Base-by-base conservation (phyloP, 2,329 filamentous ascomycete species). In the Capronia coronata region DNA sequence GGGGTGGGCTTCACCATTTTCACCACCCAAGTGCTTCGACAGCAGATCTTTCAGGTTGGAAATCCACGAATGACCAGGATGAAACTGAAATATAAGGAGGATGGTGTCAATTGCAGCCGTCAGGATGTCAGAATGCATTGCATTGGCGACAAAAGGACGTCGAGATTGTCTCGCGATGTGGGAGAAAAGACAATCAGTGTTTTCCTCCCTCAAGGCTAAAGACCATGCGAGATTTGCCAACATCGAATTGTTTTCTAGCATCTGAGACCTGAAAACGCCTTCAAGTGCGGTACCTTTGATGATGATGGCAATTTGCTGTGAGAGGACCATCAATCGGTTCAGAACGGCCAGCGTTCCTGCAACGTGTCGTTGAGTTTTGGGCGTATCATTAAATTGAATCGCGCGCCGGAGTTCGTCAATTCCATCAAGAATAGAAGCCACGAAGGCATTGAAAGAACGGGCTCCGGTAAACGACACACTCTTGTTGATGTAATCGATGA, bases 51-150 rank as follows among this genome's bases (percentile, higher is more conserved):
- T 29, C 29, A 56, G 18, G 21, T 51, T 30, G 9, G 39, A 13
- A 11, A 29, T 27, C 47, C 54, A 56, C 9, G 21, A 16, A 18
- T 50, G 34, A 18, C 45, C 34, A 29, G 38, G 27, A 29, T 39
- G 41, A 9, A 56, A 22, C 13, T 37, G 34, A 21, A 51, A 45
- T 10, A 52, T 19, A 7, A 56, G 5, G 32, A 46, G 6, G 18
- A 56, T 44, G 23, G 54, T 49, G 34, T 56, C 54, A 9, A 56
- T 42, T 44, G 49, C 51, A 14, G 44, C 34, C 3, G n/a, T 16
- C 9, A 37, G 34, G 13, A n/a, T 16, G 2, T 37, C 23, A 32
- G 25, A 13, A 14, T 13, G 23, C 11, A 29, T 14, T 16, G 29
- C 40, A 16, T 29, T 34, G 7, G 18, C 7, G 14, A 32, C 35